These are phyloP conservation scores for Francoa sonchifolia DNA, from an alignment of 441 rosid genomes.

Conservation along the genomic window DNA sequence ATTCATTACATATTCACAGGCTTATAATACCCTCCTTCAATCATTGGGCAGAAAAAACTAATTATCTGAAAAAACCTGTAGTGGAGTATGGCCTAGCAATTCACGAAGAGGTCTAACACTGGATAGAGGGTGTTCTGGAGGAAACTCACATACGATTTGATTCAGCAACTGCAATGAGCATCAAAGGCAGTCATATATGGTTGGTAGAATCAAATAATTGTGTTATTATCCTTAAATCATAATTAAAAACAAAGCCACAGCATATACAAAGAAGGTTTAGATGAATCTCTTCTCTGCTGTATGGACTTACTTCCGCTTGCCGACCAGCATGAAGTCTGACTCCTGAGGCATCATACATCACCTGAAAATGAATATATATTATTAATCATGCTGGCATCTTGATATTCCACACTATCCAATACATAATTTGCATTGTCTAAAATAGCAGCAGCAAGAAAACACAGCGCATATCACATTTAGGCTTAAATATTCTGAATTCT, in stretches of 20 bases:
- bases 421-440: too few relatives aligned
- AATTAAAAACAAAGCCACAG: background rate
- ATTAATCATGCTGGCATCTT: too few relatives aligned
- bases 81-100: conserved; percentile 89
- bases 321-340: conserved; percentile 96
- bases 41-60: background rate
- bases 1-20: background rate
- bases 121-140: conserved; percentile 89
- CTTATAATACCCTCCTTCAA: background rate
- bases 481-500: too few relatives aligned
- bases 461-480: too few relatives aligned
- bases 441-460: too few relatives aligned
- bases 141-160: conserved; percentile 95
- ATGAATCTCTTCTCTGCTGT: too few relatives aligned
- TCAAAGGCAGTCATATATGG: conserved; percentile 9
- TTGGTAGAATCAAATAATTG: too few relatives aligned
- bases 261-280: too few relatives aligned
- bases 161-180: conserved; percentile 58
- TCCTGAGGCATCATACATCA: conserved; percentile 97
- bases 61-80: conserved; percentile 36
- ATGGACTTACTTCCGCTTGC: conserved; percentile 93
- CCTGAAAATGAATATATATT: conserved; percentile 54
- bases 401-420: too few relatives aligned
- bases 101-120: conserved; percentile 80
- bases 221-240: background rate